Evolutionary conservation across 441 rosid species (phyloP).

Genomic region (Rhodomyrtus psidioides): DNA sequence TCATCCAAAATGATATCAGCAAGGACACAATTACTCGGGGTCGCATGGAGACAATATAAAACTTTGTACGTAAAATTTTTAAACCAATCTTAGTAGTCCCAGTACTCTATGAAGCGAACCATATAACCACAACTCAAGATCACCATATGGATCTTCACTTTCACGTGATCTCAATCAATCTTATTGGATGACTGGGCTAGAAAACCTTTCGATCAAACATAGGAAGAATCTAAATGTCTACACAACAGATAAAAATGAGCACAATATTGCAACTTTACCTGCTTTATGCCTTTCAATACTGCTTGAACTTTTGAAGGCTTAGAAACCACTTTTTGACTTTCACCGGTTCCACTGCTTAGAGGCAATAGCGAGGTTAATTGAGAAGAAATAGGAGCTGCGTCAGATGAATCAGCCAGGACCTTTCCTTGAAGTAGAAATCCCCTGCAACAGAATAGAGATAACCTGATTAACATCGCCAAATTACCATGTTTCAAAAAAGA

Average conservation of each 20-base stretch:
- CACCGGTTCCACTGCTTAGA: conserved; percentile 48
- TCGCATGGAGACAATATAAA: no score
- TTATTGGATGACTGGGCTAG: not conserved
- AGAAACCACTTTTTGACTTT: conserved; percentile 45
- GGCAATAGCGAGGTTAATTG: conserved; percentile 54
- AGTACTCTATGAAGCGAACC: not conserved
- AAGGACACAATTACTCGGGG: no score
- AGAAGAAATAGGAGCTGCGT: conserved; percentile 52
- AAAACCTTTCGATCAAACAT: not conserved
- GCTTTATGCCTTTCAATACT: conserved; percentile 72
- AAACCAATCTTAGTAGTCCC: not conserved
- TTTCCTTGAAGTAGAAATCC: conserved; percentile 49
- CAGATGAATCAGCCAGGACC: conserved; percentile 34
- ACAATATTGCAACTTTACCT: conserved; percentile 24
- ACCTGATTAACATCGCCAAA: not conserved
- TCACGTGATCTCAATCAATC: not conserved
- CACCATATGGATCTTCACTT: not conserved
- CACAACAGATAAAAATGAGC: not conserved
- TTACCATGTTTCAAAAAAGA: no score
- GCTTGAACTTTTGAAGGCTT: conserved; percentile 75
- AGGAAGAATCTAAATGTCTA: not conserved
- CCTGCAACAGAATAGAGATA: no score
- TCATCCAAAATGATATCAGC: no score
- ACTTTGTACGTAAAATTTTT: not conserved
- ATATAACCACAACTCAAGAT: not conserved